These are phyloP conservation scores for Carnegiea gigantea DNA, from an alignment of 179 eudicot species.

Conservation along the genomic window DNA sequence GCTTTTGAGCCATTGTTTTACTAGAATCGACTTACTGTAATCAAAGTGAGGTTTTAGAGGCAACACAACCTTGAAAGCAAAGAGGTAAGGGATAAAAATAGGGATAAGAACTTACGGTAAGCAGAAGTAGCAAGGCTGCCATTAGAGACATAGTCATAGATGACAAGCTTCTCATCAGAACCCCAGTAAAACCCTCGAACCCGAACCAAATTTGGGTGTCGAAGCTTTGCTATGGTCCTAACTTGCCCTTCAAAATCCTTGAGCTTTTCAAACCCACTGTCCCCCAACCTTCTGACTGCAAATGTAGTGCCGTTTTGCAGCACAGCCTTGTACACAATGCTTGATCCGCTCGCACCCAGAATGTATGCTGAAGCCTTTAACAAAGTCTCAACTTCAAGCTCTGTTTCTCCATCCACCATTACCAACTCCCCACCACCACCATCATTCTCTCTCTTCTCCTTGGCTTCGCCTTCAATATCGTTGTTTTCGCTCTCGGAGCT, in stretches of 20 bases:
- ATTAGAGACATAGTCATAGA: constrained; percentile 71
- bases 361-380: constrained; percentile 87
- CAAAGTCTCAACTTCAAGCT: constrained; percentile 72
- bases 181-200: constrained; percentile 92
- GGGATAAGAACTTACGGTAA: constrained; percentile 55
- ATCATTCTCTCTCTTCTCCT: neutral
- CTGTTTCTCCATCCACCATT: constrained; percentile 90
- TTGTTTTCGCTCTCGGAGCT: constrained; percentile 34
- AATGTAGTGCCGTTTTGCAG: constrained; percentile 61
- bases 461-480: constrained; percentile 20
- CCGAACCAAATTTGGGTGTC: constrained; percentile 70
- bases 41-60: neutral
- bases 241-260: constrained; percentile 69
- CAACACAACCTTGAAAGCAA: neutral
- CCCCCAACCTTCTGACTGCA: constrained; percentile 84
- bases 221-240: constrained; percentile 59
- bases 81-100: neutral
- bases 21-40: neutral
- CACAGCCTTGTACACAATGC: constrained; percentile 92
- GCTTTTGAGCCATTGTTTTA: too few species aligned
- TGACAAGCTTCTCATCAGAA: constrained; percentile 74
- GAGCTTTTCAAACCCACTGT: constrained; percentile 42
- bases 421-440: constrained; percentile 40
- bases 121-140: constrained; percentile 74
- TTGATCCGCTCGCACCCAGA: constrained; percentile 72